These are phyloP conservation scores for Cinchona pubescens DNA, from an alignment of 257 asterid genomes.

Conservation along the genomic window DNA sequence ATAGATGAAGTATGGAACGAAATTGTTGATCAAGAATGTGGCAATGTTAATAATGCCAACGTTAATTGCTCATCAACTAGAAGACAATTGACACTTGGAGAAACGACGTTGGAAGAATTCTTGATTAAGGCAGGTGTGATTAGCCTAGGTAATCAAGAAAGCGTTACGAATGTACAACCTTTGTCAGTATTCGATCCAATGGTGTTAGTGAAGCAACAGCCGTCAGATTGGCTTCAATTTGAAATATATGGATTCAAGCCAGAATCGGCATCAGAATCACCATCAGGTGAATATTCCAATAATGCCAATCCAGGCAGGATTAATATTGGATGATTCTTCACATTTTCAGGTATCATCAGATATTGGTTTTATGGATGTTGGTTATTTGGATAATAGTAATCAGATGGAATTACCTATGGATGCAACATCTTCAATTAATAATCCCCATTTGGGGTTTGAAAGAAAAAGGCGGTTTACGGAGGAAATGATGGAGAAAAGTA, in stretches of 20 bases:
- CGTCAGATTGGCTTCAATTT: slow-evolving; percentile 4
- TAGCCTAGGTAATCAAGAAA: slow-evolving; percentile 5
- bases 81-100: slow-evolving; percentile 14
- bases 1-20: slow-evolving; percentile 17
- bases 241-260: slow-evolving; percentile 4
- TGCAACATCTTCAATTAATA: slow-evolving; percentile 15
- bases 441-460: slow-evolving; percentile 10
- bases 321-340: background rate
- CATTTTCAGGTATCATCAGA: slow-evolving; percentile 2
- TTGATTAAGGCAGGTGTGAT: slow-evolving; percentile 14
- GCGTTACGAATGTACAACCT: background rate
- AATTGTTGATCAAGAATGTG: slow-evolving; percentile 1
- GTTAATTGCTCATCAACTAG: background rate
- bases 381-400: slow-evolving; percentile 13
- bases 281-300: slow-evolving; percentile 13
- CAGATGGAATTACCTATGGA: slow-evolving; percentile 3
- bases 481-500: slow-evolving; percentile 26
- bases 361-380: slow-evolving; percentile 20
- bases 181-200: slow-evolving; percentile 1
- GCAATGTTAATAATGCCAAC: background rate
- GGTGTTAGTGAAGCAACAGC: slow-evolving; percentile 5
- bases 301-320: slow-evolving; percentile 13
- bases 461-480: slow-evolving; percentile 8
- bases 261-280: background rate
- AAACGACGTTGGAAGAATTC: slow-evolving; percentile 20